Base-by-base conservation (phyloP, 139 green algal genomes). In the Coelastrella sp. region DNA sequence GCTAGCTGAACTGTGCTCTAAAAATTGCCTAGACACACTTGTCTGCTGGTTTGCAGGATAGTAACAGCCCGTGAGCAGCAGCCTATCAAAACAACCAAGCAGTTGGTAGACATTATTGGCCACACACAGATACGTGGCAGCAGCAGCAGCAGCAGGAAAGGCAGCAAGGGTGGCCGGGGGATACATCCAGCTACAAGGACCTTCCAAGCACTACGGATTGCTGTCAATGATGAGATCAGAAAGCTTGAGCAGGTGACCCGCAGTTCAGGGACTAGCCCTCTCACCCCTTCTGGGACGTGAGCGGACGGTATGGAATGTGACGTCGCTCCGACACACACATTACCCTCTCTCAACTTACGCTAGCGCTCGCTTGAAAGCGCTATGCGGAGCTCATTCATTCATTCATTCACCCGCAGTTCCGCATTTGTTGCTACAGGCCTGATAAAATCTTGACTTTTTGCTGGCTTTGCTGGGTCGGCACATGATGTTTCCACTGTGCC, bases 151-250 rank as follows among this genome's bases (percentile, higher is more conserved):
- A 85, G 90, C 47, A 60, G 68, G 83, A 95, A 92, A 82, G 81
- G 89, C 66, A 74, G 66, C 16, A 58, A 61, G 7, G 64, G 64
- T 0, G 16, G 76, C 57, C 23, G 60, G 5, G 64, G 83, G 10
- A 98, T 98, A 14, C 98, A 99, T 92, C 98, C 98, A 4, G 98
- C 98, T 66, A 99, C 98, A 16, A 91, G 97, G 17, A 96, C 95
- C 59, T 99, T 99, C 84, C 97, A 98, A 94, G 98, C 97, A 3
- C 89, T 99, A 19, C 93, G 98, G 22, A 99, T 99, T 54, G 98
- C 97, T 6, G 97, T 99, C 3, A 99, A 99, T 92, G 95, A 98
- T 89, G 98, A 99, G 95, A 95, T 98, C 16, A 54, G 80, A 16
- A 92, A 92, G 73, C 86, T 98, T 58, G 94, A 96, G 65, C 60